These are phyloP conservation scores for Salvia rosmarinus DNA, from an alignment of 257 asterid species.

Conservation along the genomic window DNA sequence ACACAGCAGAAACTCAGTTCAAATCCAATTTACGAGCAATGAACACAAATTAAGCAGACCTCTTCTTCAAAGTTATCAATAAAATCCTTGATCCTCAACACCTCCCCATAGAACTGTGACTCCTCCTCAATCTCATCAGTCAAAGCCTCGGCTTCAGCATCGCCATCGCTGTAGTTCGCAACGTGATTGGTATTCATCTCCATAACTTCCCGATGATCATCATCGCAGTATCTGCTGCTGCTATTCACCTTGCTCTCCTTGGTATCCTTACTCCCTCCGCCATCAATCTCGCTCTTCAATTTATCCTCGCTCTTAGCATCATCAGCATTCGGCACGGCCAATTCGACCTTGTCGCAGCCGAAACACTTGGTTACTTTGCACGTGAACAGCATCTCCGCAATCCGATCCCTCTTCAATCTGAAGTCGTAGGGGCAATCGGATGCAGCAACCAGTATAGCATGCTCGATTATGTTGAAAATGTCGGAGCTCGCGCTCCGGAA, in stretches of 20 bases:
- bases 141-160: conserved; percentile 91
- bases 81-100: conserved; percentile 72
- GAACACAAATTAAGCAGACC: conserved; percentile 49
- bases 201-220: conserved; percentile 39
- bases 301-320: conserved; percentile 45
- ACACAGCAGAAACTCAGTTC: no score
- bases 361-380: conserved; percentile 69
- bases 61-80: conserved; percentile 60
- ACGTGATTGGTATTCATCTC: conserved; percentile 54
- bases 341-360: conserved; percentile 71
- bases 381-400: conserved; percentile 82
- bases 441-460: conserved; percentile 80
- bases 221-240: conserved; percentile 45
- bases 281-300: conserved; percentile 51
- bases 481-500: conserved; percentile 74
- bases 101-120: conserved; percentile 63
- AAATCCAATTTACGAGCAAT: conserved; percentile 21
- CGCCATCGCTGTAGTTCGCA: conserved; percentile 62
- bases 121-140: conserved; percentile 86
- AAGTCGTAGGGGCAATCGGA: conserved; percentile 81
- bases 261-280: conserved; percentile 59
- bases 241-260: conserved; percentile 64
- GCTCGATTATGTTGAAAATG: conserved; percentile 68
- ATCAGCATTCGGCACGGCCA: conserved; percentile 56
- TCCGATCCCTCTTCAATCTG: conserved; percentile 76